Percentiles rank a stretch among this genome's conserved stretches.
phyloP scores from a whole-genome alignment of 768 basidiomycete species.

The Trametes villosa region DNA sequence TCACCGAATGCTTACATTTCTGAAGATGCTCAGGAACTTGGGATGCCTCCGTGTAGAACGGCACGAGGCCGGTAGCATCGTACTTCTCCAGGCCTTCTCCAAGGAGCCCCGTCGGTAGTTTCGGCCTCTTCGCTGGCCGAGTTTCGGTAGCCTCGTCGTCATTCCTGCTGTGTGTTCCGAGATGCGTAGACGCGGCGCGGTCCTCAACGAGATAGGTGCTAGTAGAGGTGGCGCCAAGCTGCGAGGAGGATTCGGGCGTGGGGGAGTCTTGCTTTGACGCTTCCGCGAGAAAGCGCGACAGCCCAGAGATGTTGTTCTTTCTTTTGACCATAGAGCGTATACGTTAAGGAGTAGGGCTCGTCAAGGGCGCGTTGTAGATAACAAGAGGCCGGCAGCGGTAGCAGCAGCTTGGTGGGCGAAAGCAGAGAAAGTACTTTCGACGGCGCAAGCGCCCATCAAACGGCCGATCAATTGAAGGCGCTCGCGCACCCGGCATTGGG shows the following conservation, averaged over 20 bases:
- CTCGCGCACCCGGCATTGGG: too few species aligned
- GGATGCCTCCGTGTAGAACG: slow-evolving; percentile 61
- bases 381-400: too few species aligned
- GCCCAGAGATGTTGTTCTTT: slow-evolving; percentile 18
- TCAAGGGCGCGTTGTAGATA: too few species aligned
- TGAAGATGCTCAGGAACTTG: slow-evolving; percentile 78
- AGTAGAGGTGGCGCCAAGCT: not conserved
- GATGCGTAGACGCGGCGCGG: not conserved
- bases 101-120: slow-evolving; percentile 25
- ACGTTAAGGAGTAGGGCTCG: not conserved
- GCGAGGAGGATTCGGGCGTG: not conserved
- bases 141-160: slow-evolving; percentile 1
- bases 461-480: too few species aligned
- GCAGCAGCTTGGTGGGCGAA: too few species aligned
- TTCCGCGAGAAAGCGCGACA: slow-evolving; percentile 16
- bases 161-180: not conserved
- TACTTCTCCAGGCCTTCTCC: slow-evolving; percentile 46
- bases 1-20: slow-evolving; percentile 67
- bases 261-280: not conserved
- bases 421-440: too few species aligned
- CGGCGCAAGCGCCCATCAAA: too few species aligned
- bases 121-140: slow-evolving; percentile 43
- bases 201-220: too few species aligned
- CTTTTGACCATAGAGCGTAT: slow-evolving; percentile 19
- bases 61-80: slow-evolving; percentile 76